Base-by-base conservation (phyloP, 495 filamentous ascomycete genomes). In the Parachaetomium inaequale region DNA sequence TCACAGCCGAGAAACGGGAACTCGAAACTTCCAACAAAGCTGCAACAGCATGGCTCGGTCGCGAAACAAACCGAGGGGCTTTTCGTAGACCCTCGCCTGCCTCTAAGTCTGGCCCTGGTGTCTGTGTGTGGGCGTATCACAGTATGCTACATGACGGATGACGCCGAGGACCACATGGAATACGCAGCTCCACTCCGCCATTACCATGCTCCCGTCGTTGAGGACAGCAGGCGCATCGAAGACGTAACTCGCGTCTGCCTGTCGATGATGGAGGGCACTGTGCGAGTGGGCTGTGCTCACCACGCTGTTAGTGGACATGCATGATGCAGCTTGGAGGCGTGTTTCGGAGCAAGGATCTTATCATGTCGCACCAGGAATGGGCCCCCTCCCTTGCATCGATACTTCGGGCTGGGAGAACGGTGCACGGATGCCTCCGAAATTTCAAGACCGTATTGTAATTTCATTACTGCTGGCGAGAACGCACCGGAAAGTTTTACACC, bases 1-100 rank as follows among this genome's bases (percentile, higher is more conserved):
- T 51, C 58, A 43, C 61, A 53, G 61, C 63, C 50, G 43, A 34
- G 52, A 62, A 60, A 59, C n/a, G 38, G 42, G 36, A 66, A 29
- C 55, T 23, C 50, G 47, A 62, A 55, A 34, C 17, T 19, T 43
- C 49, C 50, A 50, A 34, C 34, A 56, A 56, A 51, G 60, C 45
- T 34, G 55, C 61, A 53, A 21, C 38, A 59, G 49, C 40, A 38
- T 12, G 55, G 38, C 53, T 42, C 46, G 10, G 53, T 54, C 49
- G 50, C 55, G 29, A 59, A 62, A 47, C 51, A 55, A 56, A 2
- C 5, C 2, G 29, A 19, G 26, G 6, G 11, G 19, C 0, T 5
- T 40, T 3, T 40, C 36, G n/a, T n/a, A n/a, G n/a, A n/a, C n/a
- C n/a, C n/a, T n/a, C n/a, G n/a, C n/a, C n/a, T n/a, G n/a, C n/a